Percentiles rank a stretch among this genome's conserved stretches.
Evolutionary conservation across 345 rosid species (phyloP).

Genomic region (Gossypium raimondii): DNA sequence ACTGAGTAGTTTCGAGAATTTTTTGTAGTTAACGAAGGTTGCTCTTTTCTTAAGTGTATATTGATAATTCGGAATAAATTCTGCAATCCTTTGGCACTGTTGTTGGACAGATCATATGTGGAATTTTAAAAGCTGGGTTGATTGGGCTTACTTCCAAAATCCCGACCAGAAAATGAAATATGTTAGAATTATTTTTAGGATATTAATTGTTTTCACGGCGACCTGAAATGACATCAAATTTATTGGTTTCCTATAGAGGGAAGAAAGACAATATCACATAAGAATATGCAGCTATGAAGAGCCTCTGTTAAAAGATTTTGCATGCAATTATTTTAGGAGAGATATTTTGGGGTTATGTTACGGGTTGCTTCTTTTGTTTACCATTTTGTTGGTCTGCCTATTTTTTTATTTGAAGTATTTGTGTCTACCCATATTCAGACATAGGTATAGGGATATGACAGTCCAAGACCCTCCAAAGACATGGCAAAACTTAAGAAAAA

Average conservation of each 20-base stretch:
- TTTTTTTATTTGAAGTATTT: too few relatives aligned
- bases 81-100: background rate
- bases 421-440: too few relatives aligned
- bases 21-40: too few relatives aligned
- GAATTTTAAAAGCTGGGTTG: background rate
- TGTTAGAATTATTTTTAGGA: background rate
- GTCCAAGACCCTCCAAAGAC: too few relatives aligned
- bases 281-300: background rate
- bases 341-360: too few relatives aligned
- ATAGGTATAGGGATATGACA: too few relatives aligned
- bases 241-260: background rate
- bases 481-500: background rate
- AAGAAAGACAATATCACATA: background rate
- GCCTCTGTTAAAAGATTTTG: background rate
- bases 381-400: too few relatives aligned
- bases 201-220: background rate
- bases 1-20: too few relatives aligned
- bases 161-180: background rate
- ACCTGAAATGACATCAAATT: background rate
- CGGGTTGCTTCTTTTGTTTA: too few relatives aligned
- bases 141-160: background rate
- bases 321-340: too few relatives aligned
- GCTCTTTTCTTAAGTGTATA: background rate
- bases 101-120: background rate
- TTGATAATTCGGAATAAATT: background rate